Evolutionary conservation across 495 filamentous ascomycete species (phyloP).

Genomic region (Copromyces sp.): DNA sequence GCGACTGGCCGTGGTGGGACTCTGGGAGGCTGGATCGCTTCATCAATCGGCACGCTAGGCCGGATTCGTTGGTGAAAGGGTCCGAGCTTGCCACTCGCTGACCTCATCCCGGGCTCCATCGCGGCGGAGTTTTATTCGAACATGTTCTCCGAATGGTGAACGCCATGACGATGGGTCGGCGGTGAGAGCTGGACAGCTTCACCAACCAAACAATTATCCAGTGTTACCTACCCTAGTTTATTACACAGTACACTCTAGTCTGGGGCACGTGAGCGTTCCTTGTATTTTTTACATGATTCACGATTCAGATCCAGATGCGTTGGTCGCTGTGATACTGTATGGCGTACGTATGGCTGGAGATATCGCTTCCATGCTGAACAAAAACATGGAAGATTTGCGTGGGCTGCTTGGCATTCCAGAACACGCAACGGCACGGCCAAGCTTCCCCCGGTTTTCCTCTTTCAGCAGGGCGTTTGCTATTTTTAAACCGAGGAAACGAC

Average conservation of each 20-base stretch:
- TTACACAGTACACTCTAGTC: not conserved
- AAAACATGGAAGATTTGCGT: not conserved
- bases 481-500: not conserved
- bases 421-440: not conserved
- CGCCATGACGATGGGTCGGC: not conserved
- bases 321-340: not conserved
- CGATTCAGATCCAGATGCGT: not conserved
- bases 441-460: not conserved
- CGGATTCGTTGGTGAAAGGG: not conserved
- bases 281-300: not conserved
- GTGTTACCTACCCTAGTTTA: not conserved
- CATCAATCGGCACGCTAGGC: not conserved
- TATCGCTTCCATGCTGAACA: not conserved
- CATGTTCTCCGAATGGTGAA: not conserved
- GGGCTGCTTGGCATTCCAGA: not conserved
- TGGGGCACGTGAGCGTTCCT: not conserved
- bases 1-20: not conserved
- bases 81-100: not conserved
- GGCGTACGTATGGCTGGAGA: not conserved
- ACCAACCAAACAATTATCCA: not conserved
- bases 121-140: not conserved
- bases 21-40: not conserved
- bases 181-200: not conserved
- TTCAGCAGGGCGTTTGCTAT: not conserved
- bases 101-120: not conserved